Percentiles rank a stretch among this genome's conserved stretches.
phyloP scores from a whole-genome alignment of 225 moss, liverwort and hornwort species.

The Antitrichia curtipendula region DNA sequence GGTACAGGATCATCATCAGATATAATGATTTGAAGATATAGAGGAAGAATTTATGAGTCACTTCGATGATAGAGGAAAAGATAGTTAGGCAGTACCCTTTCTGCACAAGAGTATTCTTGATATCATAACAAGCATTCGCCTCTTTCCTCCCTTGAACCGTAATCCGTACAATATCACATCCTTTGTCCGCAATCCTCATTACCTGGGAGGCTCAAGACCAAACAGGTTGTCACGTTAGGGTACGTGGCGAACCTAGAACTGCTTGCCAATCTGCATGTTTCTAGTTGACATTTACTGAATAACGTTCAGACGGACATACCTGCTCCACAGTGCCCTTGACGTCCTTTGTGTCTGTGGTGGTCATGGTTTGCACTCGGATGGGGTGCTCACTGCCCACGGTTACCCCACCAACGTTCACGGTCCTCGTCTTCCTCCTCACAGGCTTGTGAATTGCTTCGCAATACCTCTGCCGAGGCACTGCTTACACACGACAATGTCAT shows the following conservation, averaged over 20 bases:
- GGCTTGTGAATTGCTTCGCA: conserved; percentile 72
- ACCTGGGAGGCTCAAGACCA: conserved; percentile 41
- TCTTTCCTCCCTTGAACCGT: conserved; percentile 94
- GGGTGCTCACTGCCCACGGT: conserved; percentile 88
- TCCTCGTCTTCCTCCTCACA: conserved; percentile 63
- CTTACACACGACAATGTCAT: background rate
- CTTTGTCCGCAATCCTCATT: conserved; percentile 81
- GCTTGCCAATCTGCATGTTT: background rate
- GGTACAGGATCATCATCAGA: background rate
- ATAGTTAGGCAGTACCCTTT: conserved; percentile 50
- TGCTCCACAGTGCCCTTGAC: conserved; percentile 78
- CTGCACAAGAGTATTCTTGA: conserved; percentile 91
- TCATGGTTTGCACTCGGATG: conserved; percentile 96
- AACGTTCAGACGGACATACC: conserved; percentile 12
- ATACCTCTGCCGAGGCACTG: conserved; percentile 84
- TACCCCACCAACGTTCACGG: conserved; percentile 71
- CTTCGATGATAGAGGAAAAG: background rate
- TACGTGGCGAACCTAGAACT: background rate
- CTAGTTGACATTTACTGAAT: background rate
- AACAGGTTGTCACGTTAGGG: background rate
- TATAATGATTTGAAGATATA: background rate
- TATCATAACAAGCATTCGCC: conserved; percentile 82
- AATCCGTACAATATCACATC: conserved; percentile 90
- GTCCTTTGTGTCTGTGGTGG: conserved; percentile 97
- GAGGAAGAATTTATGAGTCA: background rate